Evolutionary conservation across 2,329 filamentous ascomycete species (phyloP).

Genomic region (Xylariaceae sp.): DNA sequence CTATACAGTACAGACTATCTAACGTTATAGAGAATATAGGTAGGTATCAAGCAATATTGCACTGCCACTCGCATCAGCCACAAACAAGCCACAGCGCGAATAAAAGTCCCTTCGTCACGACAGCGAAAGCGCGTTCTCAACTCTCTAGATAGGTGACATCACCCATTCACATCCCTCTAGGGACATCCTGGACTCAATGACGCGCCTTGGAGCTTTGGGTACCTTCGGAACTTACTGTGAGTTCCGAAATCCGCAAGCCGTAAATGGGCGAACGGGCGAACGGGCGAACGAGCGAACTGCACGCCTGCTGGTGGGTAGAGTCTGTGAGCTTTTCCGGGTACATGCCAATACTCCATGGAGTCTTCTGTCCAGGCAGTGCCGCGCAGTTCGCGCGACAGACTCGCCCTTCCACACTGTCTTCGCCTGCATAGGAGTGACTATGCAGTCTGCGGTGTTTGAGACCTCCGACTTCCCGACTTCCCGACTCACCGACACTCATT

Average conservation of each 20-base stretch:
- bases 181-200: neutral
- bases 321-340: neutral
- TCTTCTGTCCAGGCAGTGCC: neutral
- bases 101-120: neutral
- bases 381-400: slow-evolving; percentile 1
- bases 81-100: neutral
- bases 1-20: too few relatives aligned
- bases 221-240: neutral
- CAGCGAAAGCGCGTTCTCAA: too few relatives aligned
- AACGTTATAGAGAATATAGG: too few relatives aligned
- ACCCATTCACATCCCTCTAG: neutral
- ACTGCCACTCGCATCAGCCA: neutral
- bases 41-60: neutral
- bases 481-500: slow-evolving; percentile 20
- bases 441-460: slow-evolving; percentile 3
- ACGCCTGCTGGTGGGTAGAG: neutral
- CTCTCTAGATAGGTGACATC: neutral
- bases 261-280: neutral
- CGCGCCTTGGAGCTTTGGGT: neutral
- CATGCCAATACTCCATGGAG: too few relatives aligned
- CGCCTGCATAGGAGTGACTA: slow-evolving; percentile 1
- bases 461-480: slow-evolving; percentile 1
- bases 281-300: neutral
- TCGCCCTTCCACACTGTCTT: slow-evolving; percentile 6
- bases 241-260: neutral